Percentiles rank a stretch among this genome's conserved stretches.
These are phyloP conservation scores for Trichoderma orchidacearum DNA, from an alignment of 495 filamentous ascomycete species.

Conservation along the genomic window DNA sequence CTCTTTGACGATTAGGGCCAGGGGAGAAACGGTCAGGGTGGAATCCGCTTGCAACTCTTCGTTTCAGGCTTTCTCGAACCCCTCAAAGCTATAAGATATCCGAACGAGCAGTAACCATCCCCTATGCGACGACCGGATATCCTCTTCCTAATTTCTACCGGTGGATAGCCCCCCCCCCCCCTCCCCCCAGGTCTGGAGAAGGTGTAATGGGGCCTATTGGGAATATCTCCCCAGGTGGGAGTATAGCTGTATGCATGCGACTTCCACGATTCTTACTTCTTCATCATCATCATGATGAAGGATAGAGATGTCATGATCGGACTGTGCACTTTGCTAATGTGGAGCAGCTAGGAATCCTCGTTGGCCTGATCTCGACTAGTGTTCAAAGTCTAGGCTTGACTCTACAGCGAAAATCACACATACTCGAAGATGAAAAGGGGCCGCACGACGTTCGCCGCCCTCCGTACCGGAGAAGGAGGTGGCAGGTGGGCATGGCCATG, in stretches of 20 bases:
- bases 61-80: not conserved
- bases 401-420: constrained; percentile 96
- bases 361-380: constrained; percentile 84
- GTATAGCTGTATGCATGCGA: constrained; percentile 54
- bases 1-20: not conserved
- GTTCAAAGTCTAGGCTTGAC: constrained; percentile 92
- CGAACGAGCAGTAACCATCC: not conserved
- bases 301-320: not conserved
- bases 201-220: constrained; percentile 57
- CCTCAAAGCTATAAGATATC: not conserved
- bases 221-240: constrained; percentile 73
- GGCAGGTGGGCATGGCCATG: constrained; percentile 97
- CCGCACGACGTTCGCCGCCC: constrained; percentile 68
- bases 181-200: constrained; percentile 6
- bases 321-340: constrained; percentile 7
- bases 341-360: constrained; percentile 74
- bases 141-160: not conserved
- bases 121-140: constrained; percentile 10
- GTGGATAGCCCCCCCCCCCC: constrained; percentile 20
- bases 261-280: constrained; percentile 4
- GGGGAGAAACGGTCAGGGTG: not conserved
- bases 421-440: constrained; percentile 89
- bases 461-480: constrained; percentile 80
- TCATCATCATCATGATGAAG: too few species aligned
- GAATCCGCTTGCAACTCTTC: not conserved